Evolutionary conservation across 179 eudicot genomes (phyloP).

Genomic region (Drosera spatulata): DNA sequence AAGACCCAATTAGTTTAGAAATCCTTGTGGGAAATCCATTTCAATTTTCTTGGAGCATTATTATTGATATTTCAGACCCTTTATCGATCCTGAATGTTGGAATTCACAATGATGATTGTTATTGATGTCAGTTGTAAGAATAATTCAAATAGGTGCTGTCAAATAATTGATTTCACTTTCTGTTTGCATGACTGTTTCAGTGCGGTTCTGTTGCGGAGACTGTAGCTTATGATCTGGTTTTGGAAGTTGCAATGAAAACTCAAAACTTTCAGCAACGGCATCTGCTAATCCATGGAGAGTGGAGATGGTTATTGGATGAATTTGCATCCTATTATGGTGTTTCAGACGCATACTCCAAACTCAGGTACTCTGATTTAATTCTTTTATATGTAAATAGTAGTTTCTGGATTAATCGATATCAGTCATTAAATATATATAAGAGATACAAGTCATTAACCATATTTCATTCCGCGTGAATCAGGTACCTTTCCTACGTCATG

Average conservation of each 20-base stretch:
- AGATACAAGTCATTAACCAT: not conserved
- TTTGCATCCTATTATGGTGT: conserved; percentile 91
- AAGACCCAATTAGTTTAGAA: not conserved
- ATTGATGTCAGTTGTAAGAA: not conserved
- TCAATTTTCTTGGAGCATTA: not conserved
- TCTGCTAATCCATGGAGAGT: conserved; percentile 65
- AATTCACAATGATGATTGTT: not conserved
- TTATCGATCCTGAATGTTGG: not conserved
- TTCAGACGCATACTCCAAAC: conserved; percentile 85
- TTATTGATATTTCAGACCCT: not conserved
- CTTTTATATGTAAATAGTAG: conserved; percentile 1
- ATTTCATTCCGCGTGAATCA: conserved; percentile 13
- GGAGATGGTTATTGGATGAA: conserved; percentile 92
- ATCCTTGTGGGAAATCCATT: not conserved
- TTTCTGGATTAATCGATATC: not conserved
- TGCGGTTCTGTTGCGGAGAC: conserved; percentile 96
- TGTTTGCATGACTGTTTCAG: conserved; percentile 23
- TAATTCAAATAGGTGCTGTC: too few species aligned
- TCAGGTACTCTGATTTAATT: conserved; percentile 37
- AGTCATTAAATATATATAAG: not conserved
- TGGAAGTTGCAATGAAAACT: conserved; percentile 94
- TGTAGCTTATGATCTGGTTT: conserved; percentile 79
- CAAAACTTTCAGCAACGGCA: conserved; percentile 90
- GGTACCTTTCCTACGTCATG: conserved; percentile 96
- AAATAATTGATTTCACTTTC: not conserved